Percentiles rank a stretch among this genome's conserved stretches.
Conservation (phyloP, 2,329 filamentous ascomycete species). For the Colletotrichum simmondsii region DNA sequence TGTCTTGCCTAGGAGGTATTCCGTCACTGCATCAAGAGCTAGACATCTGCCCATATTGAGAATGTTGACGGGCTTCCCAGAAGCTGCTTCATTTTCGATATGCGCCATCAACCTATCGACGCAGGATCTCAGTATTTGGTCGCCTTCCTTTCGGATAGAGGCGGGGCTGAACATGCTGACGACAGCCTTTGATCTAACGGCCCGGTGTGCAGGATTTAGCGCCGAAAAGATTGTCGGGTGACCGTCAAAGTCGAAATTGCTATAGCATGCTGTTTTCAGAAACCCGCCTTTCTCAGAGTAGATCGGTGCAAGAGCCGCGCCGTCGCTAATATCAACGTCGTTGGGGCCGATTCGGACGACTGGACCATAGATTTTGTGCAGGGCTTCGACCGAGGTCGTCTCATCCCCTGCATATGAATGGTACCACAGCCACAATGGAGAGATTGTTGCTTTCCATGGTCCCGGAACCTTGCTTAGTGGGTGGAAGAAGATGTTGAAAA, state of each 20-base stretch:
- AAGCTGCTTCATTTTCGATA: background rate
- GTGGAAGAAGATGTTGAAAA: background rate
- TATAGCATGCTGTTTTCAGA: background rate
- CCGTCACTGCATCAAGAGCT: background rate
- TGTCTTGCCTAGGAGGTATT: background rate
- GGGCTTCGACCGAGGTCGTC: background rate
- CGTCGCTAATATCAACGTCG: background rate
- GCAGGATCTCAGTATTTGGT: background rate
- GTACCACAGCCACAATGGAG: constrained; percentile 6
- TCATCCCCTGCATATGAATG: background rate
- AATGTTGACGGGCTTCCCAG: background rate
- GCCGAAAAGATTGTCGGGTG: background rate
- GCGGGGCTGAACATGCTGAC: constrained; percentile 2
- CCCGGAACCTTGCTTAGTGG: background rate
- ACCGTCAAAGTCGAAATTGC: constrained; percentile 6
- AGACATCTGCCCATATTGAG: background rate
- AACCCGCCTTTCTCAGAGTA: constrained; percentile 8
- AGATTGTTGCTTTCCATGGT: background rate
- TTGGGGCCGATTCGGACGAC: background rate
- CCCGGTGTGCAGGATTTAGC: background rate
- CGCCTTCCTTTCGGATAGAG: background rate
- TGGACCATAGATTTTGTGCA: background rate
- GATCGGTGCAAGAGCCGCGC: background rate
- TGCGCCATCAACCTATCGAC: background rate
- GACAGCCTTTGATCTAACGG: background rate